These are phyloP conservation scores for Auriscalpium orientale DNA, from an alignment of 768 basidiomycete species.

Conservation along the genomic window DNA sequence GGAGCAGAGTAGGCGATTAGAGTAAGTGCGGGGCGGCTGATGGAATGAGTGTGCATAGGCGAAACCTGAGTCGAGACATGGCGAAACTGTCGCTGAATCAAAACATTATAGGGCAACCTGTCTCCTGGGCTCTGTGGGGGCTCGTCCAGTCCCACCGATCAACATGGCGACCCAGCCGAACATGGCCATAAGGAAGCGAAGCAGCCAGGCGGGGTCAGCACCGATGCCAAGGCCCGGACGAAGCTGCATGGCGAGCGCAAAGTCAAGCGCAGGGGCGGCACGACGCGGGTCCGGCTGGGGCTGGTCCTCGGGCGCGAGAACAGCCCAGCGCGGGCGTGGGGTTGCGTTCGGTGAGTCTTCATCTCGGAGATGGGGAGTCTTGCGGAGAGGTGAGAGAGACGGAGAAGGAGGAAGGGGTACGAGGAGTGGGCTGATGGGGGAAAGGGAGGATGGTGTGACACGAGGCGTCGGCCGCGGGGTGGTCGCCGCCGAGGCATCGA, in stretches of 20 bases:
- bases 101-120: not conserved
- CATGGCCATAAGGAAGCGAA: constrained; percentile 70
- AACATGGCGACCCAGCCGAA: constrained; percentile 72
- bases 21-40: not conserved
- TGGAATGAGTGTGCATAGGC: too few relatives aligned
- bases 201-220: constrained; percentile 73
- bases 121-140: not conserved
- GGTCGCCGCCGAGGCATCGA: not conserved
- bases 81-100: too few relatives aligned
- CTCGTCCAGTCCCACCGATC: constrained; percentile 14
- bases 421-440: constrained; percentile 9
- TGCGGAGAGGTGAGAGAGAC: constrained; percentile 17
- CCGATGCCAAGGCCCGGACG: constrained; percentile 63
- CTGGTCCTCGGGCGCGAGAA: constrained; percentile 9
- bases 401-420: constrained; percentile 14
- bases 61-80: too few relatives aligned
- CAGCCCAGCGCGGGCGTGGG: constrained; percentile 3
- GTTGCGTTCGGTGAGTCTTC: not conserved
- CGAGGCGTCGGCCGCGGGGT: not conserved
- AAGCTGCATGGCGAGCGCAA: constrained; percentile 73
- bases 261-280: constrained; percentile 40
- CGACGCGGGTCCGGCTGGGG: constrained; percentile 27
- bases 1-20: not conserved
- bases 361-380: constrained; percentile 9
- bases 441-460: constrained; percentile 4